Percentiles rank a stretch among this genome's conserved stretches.
These are phyloP conservation scores for Cymbidium sinense DNA, from an alignment of 106 monocot genomes.

Conservation along the genomic window DNA sequence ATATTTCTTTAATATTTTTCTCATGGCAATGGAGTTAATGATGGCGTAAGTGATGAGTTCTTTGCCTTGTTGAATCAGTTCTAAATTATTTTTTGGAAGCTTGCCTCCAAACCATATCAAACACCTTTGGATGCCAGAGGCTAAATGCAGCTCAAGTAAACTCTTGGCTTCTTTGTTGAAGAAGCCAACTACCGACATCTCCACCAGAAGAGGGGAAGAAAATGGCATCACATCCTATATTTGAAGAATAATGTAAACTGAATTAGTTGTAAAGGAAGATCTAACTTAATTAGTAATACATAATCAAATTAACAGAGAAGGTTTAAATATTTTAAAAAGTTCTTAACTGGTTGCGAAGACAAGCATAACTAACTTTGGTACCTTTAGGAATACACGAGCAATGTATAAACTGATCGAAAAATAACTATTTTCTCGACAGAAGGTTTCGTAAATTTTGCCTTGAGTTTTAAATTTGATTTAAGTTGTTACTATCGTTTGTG, in stretches of 20 bases:
- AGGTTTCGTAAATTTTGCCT: too few species aligned
- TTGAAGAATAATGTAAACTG: not conserved
- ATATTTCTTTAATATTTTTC: constrained; percentile 87
- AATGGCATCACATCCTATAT: constrained; percentile 75
- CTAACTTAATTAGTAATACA: too few species aligned
- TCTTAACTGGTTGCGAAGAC: too few species aligned
- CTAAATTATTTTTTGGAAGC: constrained; percentile 19
- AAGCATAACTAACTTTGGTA: too few species aligned
- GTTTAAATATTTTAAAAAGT: too few species aligned
- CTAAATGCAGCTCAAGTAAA: constrained; percentile 60
- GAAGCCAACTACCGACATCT: constrained; percentile 82
- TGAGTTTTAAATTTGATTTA: too few species aligned
- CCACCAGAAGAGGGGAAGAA: constrained; percentile 77
- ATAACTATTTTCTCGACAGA: too few species aligned
- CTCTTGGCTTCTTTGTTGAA: constrained; percentile 67
- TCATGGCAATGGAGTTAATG: constrained; percentile 79
- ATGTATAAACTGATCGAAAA: too few species aligned
- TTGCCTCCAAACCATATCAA: constrained; percentile 34
- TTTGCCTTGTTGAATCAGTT: constrained; percentile 56
- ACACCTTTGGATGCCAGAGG: constrained; percentile 60
- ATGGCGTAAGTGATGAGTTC: constrained; percentile 81
- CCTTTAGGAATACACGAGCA: too few species aligned
- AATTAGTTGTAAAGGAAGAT: not conserved
- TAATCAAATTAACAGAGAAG: too few species aligned
- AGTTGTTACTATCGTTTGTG: too few species aligned